Evolutionary conservation across 164 flowering plant species (phyloP).

Genomic region (Tetrastigma voinierianum): DNA sequence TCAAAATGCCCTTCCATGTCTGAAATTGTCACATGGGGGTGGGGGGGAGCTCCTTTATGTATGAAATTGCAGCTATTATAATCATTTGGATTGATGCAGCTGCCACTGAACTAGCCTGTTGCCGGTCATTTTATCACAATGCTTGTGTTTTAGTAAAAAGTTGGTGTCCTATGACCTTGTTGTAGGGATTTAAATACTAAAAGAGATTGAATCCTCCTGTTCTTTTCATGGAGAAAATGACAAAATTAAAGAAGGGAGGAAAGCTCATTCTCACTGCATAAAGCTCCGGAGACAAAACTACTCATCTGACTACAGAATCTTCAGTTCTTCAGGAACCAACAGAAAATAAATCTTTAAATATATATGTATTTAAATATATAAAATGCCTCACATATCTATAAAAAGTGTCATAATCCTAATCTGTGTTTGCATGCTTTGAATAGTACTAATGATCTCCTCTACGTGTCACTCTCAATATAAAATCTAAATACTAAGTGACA

Average conservation of each 20-base stretch:
- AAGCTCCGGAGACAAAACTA: slow-evolving; percentile 23
- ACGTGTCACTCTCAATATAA: slow-evolving; percentile 2
- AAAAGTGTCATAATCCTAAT: slow-evolving; percentile 6
- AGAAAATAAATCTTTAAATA: slow-evolving; percentile 5
- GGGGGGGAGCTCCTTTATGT: too few relatives aligned
- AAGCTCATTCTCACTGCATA: slow-evolving; percentile 43
- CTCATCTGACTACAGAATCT: slow-evolving; percentile 25
- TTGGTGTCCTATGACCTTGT: neutral
- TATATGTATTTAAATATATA: too few relatives aligned
- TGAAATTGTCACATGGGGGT: too few relatives aligned
- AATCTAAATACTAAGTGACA: neutral
- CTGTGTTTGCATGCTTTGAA: slow-evolving; percentile 15
- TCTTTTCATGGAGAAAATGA: slow-evolving; percentile 23
- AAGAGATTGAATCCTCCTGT: neutral
- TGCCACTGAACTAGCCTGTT: neutral
- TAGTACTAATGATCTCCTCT: slow-evolving; percentile 13
- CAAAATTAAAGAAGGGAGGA: slow-evolving; percentile 20
- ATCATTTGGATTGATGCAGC: too few relatives aligned
- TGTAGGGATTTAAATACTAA: neutral
- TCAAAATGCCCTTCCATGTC: too few relatives aligned
- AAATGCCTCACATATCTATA: slow-evolving; percentile 6
- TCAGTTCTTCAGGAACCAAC: slow-evolving; percentile 26
- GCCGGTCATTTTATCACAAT: neutral
- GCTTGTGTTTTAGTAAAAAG: neutral
- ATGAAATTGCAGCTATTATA: too few relatives aligned